Evolutionary conservation across 306 rosid genomes (phyloP).

Genomic region (Urtica urens): DNA sequence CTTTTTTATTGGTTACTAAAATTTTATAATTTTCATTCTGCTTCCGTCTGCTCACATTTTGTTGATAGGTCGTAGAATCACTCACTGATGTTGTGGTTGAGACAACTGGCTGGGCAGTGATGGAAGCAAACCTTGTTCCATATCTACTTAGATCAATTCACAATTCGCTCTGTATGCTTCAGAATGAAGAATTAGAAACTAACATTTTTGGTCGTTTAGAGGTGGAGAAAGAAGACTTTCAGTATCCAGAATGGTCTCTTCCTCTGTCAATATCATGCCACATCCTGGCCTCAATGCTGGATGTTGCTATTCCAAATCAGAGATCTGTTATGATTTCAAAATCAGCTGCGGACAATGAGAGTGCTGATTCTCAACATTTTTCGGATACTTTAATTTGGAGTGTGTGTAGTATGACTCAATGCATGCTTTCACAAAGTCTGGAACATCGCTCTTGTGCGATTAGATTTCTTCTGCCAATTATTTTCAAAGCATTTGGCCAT

Average conservation of each 20-base stretch:
- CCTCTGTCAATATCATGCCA: conserved; percentile 50
- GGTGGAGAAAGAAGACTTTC: conserved; percentile 18
- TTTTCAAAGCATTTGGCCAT: conserved; percentile 50
- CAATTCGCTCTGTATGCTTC: conserved; percentile 43
- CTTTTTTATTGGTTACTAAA: neutral
- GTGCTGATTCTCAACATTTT: conserved; percentile 28
- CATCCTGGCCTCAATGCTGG: conserved; percentile 52
- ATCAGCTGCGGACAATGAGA: conserved; percentile 23
- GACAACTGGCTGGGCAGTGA: conserved; percentile 43
- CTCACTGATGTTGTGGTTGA: conserved; percentile 44
- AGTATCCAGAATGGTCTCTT: conserved; percentile 27
- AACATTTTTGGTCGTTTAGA: conserved; percentile 14
- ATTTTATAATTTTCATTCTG: conserved; percentile 7
- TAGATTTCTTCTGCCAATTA: conserved; percentile 60
- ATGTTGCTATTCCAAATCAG: conserved; percentile 35
- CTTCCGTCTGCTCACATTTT: conserved; percentile 14
- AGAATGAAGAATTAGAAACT: conserved; percentile 26
- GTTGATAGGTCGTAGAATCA: conserved; percentile 46
- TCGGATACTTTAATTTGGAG: conserved; percentile 45
- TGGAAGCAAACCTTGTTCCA: conserved; percentile 51
- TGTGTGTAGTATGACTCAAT: conserved; percentile 50
- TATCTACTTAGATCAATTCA: conserved; percentile 45
- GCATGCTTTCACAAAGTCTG: conserved; percentile 50
- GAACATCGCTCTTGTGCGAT: conserved; percentile 69
- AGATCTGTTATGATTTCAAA: conserved; percentile 19